Conservation (phyloP, 164 flowering plant genomes). For the Piper longum region DNA sequence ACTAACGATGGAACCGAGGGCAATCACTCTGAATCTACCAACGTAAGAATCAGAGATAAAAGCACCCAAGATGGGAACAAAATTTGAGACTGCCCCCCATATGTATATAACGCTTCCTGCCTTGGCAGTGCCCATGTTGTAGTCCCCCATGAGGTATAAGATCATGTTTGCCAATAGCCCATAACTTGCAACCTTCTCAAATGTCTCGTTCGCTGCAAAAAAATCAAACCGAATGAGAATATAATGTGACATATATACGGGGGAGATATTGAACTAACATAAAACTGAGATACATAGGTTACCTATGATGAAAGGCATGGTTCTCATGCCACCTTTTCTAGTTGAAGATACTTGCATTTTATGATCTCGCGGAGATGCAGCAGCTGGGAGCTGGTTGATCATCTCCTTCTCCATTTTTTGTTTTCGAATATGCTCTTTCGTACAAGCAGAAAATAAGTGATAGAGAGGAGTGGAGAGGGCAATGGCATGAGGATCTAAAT, state of each 20-base stretch:
- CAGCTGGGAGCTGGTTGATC: neutral
- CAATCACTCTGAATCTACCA: slow-evolving; percentile 48
- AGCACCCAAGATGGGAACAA: slow-evolving; percentile 37
- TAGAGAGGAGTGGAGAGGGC: neutral
- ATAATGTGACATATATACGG: neutral
- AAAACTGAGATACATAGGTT: neutral
- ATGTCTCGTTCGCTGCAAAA: slow-evolving; percentile 38
- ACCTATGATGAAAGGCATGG: slow-evolving; percentile 15
- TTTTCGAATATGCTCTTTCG: neutral
- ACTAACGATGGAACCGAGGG: slow-evolving; percentile 23
- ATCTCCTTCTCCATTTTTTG: slow-evolving; percentile 1
- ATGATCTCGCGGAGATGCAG: neutral
- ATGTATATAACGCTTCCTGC: slow-evolving; percentile 27
- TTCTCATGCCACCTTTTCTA: slow-evolving; percentile 9
- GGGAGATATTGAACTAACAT: neutral
- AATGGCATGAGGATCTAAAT: neutral
- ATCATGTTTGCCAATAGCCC: slow-evolving; percentile 51
- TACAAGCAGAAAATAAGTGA: neutral
- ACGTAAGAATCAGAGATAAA: slow-evolving; percentile 51
- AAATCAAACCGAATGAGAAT: neutral
- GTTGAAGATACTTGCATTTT: neutral
- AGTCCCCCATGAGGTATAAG: slow-evolving; percentile 25
- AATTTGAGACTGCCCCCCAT: slow-evolving; percentile 32
- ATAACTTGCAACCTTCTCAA: slow-evolving; percentile 40
- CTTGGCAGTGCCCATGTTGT: slow-evolving; percentile 17